Evolutionary conservation across 2,329 filamentous ascomycete species (phyloP).

Genomic region (Monosporascus sp.): DNA sequence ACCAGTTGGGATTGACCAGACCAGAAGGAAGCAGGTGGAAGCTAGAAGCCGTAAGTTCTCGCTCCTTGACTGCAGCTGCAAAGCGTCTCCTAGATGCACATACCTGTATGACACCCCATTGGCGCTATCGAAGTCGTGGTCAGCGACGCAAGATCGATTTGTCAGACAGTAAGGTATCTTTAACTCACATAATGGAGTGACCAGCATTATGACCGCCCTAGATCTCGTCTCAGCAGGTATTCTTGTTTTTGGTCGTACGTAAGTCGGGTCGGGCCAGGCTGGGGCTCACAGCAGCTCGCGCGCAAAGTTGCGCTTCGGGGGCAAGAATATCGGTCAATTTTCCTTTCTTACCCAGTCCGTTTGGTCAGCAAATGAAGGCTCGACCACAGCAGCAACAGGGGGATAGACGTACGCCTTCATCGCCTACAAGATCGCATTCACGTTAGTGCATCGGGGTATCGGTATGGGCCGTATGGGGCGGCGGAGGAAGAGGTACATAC

Average conservation of each 20-base stretch:
- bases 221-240: background rate
- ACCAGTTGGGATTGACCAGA: constrained; percentile 49
- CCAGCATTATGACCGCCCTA: constrained; percentile 8
- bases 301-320: constrained; percentile 4
- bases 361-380: too few relatives aligned
- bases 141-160: background rate
- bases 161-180: background rate
- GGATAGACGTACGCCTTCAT: too few relatives aligned
- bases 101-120: constrained; percentile 5
- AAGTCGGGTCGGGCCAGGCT: background rate
- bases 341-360: background rate
- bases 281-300: constrained; percentile 2
- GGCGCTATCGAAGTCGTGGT: background rate
- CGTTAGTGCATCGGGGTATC: too few relatives aligned
- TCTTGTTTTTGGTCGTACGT: background rate
- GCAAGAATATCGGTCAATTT: constrained; percentile 6
- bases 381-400: too few relatives aligned
- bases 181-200: constrained; percentile 5
- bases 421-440: too few relatives aligned
- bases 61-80: background rate
- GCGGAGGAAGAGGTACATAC: too few relatives aligned
- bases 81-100: background rate
- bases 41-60: constrained; percentile 29
- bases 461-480: too few relatives aligned
- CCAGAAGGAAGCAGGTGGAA: constrained; percentile 48